Evolutionary conservation across 2,329 filamentous ascomycete species (phyloP), one percentile per base, ranked within the genome.

Genomic region (Colletotrichum cuscutae): DNA sequence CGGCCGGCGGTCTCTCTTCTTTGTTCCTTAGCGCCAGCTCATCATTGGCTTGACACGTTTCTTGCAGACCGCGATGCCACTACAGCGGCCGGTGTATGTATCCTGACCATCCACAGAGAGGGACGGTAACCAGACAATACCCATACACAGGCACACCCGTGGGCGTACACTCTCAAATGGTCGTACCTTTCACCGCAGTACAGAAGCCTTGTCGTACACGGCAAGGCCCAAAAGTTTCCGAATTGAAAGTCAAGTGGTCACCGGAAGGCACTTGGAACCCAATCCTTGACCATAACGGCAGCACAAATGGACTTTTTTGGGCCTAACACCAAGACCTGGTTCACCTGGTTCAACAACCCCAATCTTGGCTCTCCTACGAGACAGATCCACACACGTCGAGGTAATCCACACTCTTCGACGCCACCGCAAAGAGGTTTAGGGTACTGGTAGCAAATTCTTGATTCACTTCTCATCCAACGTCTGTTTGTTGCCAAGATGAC

Each of bases 291-390:
- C 57, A 26, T 59, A 24, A 32, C 54, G n/a, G 26, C 32, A 62
- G 64, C 24, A 15, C 32, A 49, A 35, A 66, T 26, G 24, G 19
- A 7, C 54, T 28, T 30, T 37, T 59, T 24, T 53, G 53, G 37
- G 37, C 28, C 37, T 58, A 53, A 53, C 49, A 49, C 53, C 13
- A 30, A 72, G 26, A 24, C 60, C 37, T 52, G 30, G 30, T 64
- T 46, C 35, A 32, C 56, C n/a, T 60, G 37, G 37, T 42, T 19
- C 37, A 42, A 19, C 13, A 56, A 28, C 64, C 32, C 42, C 24
- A 53, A 52, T n/a, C 68, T 68, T 67, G 68, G 63, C 63, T 62
- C 24, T 57, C 37, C 42, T 5, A 42, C n/a, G 42, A 72, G 58
- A 72, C 53, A 64, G 9, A 15, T 19, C 52, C 26, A 24, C 26